phyloP scores from a whole-genome alignment of 352 stramenopile species.

The Bremia lactucae region DNA sequence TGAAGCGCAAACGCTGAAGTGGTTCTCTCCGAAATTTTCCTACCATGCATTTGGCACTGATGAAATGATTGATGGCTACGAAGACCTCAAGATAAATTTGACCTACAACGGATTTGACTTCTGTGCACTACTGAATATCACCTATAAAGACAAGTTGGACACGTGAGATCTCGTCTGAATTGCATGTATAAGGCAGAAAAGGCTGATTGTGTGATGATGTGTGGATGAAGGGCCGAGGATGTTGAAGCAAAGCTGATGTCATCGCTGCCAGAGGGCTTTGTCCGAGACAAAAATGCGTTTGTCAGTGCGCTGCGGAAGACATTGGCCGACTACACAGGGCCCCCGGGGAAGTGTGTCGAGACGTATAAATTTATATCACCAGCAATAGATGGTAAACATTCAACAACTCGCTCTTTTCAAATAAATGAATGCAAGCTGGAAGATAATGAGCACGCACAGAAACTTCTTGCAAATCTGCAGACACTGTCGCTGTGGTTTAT shows the following conservation, averaged over 20 bases:
- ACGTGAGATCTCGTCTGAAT: slow-evolving; percentile 15
- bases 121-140: slow-evolving; percentile 35
- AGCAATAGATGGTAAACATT: neutral
- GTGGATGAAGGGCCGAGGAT: slow-evolving; percentile 30
- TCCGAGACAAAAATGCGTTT: slow-evolving; percentile 34
- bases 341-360: slow-evolving; percentile 29
- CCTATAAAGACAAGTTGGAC: slow-evolving; percentile 39
- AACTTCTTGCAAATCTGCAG: slow-evolving; percentile 54
- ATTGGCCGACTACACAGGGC: slow-evolving; percentile 21
- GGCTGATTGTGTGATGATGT: neutral
- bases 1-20: slow-evolving; percentile 30
- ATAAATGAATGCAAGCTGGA: slow-evolving; percentile 57
- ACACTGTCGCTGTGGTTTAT: slow-evolving; percentile 78
- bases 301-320: slow-evolving; percentile 11
- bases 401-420: slow-evolving; percentile 32
- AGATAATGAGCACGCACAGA: slow-evolving; percentile 40
- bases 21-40: slow-evolving; percentile 62
- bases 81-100: slow-evolving; percentile 41
- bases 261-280: slow-evolving; percentile 36
- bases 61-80: slow-evolving; percentile 56
- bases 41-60: slow-evolving; percentile 77
- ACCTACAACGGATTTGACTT: slow-evolving; percentile 65
- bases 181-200: neutral
- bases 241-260: slow-evolving; percentile 34
- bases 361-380: slow-evolving; percentile 23